Conservation (phyloP, 1,284 basidiomycete species). For the Cerioporus squamosus region DNA sequence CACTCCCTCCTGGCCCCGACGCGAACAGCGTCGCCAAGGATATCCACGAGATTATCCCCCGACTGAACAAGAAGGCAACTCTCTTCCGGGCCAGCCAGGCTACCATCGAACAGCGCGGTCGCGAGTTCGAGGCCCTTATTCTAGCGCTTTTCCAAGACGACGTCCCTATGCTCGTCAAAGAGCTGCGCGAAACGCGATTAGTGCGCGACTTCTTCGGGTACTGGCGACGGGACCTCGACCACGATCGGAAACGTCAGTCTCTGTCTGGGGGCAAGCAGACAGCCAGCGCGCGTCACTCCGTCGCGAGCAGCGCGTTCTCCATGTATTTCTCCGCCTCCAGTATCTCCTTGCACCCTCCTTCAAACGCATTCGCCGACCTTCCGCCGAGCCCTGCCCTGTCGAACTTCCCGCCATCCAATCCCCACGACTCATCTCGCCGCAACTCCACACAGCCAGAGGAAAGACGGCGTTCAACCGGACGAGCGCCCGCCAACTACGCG, state of each 20-base stretch:
- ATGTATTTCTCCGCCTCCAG: conserved; percentile 56
- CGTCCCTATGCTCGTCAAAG: conserved; percentile 65
- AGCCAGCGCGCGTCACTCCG: conserved; percentile 28
- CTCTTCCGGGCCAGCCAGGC: conserved; percentile 71
- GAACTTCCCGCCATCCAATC: conserved; percentile 1
- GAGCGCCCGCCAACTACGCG: conserved; percentile 12
- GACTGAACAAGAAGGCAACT: conserved; percentile 69
- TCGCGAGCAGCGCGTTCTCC: conserved; percentile 52
- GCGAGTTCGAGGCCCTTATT: conserved; percentile 63
- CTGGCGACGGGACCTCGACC: conserved; percentile 73
- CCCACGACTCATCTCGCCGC: conserved; percentile 8
- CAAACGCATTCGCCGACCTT: conserved; percentile 43
- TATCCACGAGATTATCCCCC: conserved; percentile 67
- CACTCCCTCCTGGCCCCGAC: conserved; percentile 81
- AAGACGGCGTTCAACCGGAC: conserved; percentile 12
- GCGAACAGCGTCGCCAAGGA: conserved; percentile 69
- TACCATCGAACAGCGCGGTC: conserved; percentile 63
- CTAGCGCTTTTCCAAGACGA: conserved; percentile 59
- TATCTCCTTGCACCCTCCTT: conserved; percentile 39
- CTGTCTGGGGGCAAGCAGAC: conserved; percentile 6
- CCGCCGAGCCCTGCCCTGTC: conserved; percentile 26
- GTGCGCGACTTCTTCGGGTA: conserved; percentile 78
- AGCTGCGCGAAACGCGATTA: conserved; percentile 59
- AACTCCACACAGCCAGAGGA: conserved; percentile 12
- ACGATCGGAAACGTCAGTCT: conserved; percentile 44